phyloP scores from a whole-genome alignment of 2,329 filamentous ascomycete genomes.

The Thielaviopsis ethacetica region DNA sequence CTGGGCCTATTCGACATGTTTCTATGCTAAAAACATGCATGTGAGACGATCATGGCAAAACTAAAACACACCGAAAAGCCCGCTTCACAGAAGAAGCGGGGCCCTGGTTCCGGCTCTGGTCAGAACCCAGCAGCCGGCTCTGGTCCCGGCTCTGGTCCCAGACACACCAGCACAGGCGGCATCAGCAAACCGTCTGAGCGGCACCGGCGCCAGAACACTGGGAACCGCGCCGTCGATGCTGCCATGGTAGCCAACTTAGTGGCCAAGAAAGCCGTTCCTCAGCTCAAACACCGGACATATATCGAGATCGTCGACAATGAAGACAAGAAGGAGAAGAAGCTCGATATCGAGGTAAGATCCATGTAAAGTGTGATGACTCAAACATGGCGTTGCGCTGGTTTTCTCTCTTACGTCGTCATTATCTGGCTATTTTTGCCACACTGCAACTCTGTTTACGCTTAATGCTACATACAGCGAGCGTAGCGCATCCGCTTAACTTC shows the following conservation, averaged over 20 bases:
- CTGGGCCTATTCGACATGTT: too few relatives aligned
- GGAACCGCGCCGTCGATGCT: background rate
- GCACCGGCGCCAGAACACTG: background rate
- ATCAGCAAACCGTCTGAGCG: background rate
- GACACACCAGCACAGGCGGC: too few relatives aligned
- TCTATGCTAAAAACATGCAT: background rate
- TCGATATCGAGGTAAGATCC: conserved; percentile 40
- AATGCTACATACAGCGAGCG: too few relatives aligned
- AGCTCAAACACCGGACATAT: conserved; percentile 42
- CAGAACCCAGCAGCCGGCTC: too few relatives aligned
- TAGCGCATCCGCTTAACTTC: too few relatives aligned
- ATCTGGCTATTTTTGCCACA: too few relatives aligned
- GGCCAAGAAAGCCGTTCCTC: conserved; percentile 25
- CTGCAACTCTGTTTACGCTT: too few relatives aligned
- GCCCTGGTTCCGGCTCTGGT: too few relatives aligned
- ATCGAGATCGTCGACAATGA: conserved; percentile 49
- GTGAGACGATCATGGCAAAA: background rate
- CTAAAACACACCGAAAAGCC: background rate
- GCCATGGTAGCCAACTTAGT: conserved; percentile 16
- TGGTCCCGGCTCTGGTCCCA: too few relatives aligned
- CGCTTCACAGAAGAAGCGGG: background rate
- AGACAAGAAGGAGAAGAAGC: conserved; percentile 42
- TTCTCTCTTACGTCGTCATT: too few relatives aligned
- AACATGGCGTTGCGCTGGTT: background rate
- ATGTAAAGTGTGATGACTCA: background rate